Conservation (phyloP, 148 eudicot species). For the Rheum nobile region DNA sequence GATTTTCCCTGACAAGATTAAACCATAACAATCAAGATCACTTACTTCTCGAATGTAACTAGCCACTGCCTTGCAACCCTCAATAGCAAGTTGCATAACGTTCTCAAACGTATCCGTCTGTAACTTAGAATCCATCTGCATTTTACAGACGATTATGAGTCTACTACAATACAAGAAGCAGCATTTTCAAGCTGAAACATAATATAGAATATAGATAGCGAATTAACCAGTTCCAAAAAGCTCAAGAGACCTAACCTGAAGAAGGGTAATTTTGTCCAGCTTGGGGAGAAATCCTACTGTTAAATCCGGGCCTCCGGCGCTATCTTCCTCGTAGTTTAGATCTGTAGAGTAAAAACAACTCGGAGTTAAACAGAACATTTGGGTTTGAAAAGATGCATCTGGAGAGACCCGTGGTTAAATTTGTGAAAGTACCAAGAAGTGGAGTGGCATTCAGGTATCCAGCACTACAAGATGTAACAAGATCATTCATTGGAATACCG, state of each 20-base stretch:
- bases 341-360: conserved; percentile 24
- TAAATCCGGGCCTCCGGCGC: conserved; percentile 98
- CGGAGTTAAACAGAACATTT: not conserved
- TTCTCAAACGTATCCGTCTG: conserved; percentile 70
- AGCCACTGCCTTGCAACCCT: conserved; percentile 97
- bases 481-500: conserved; percentile 93
- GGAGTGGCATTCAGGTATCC: conserved; percentile 84
- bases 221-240: not conserved
- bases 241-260: conserved; percentile 41
- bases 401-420: not conserved
- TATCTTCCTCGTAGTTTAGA: conserved; percentile 84
- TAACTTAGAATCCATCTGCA: conserved; percentile 88
- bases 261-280: conserved; percentile 80
- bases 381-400: not conserved
- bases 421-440: conserved; percentile 55
- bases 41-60: conserved; percentile 83
- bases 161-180: not conserved
- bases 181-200: not conserved
- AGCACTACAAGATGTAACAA: conserved; percentile 91
- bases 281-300: conserved; percentile 87
- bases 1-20: not conserved
- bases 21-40: not conserved
- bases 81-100: conserved; percentile 86
- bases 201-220: too few relatives aligned
- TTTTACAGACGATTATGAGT: not conserved